Evolutionary conservation across 306 rosid species (phyloP).

Genomic region (Prunus davidiana): DNA sequence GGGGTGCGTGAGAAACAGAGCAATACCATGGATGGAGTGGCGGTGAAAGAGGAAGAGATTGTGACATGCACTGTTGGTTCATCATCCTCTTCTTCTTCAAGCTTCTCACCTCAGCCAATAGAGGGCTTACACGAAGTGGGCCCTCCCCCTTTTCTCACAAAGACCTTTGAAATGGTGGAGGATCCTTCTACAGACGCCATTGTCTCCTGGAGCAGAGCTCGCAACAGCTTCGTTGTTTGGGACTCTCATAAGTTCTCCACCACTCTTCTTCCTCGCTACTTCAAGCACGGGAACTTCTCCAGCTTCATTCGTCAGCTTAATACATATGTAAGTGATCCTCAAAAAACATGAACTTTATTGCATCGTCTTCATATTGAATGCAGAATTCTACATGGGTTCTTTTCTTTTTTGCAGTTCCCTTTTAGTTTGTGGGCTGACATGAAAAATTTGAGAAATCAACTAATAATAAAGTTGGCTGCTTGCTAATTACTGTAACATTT

Average conservation of each 20-base stretch:
- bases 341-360: not conserved
- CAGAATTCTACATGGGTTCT: not conserved
- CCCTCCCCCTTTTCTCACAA: slow-evolving; percentile 89
- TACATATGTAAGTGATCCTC: slow-evolving; percentile 64
- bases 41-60: slow-evolving; percentile 54
- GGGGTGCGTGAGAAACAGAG: not conserved
- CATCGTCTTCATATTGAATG: not conserved
- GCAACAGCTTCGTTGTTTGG: slow-evolving; percentile 96
- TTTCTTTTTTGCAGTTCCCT: not conserved
- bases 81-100: slow-evolving; percentile 51
- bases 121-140: slow-evolving; percentile 77
- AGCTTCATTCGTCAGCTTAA: slow-evolving; percentile 98
- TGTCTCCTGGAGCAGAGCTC: slow-evolving; percentile 82
- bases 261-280: slow-evolving; percentile 79
- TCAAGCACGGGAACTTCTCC: slow-evolving; percentile 87
- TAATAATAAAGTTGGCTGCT: not conserved
- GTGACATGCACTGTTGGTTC: slow-evolving; percentile 29
- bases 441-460: not conserved
- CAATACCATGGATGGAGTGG: slow-evolving; percentile 35
- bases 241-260: slow-evolving; percentile 66
- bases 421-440: not conserved
- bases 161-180: slow-evolving; percentile 91
- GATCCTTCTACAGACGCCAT: slow-evolving; percentile 78
- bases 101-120: slow-evolving; percentile 59
- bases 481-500: not conserved